phyloP scores from a whole-genome alignment of 306 rosid species.

The Canavalia gladiata region DNA sequence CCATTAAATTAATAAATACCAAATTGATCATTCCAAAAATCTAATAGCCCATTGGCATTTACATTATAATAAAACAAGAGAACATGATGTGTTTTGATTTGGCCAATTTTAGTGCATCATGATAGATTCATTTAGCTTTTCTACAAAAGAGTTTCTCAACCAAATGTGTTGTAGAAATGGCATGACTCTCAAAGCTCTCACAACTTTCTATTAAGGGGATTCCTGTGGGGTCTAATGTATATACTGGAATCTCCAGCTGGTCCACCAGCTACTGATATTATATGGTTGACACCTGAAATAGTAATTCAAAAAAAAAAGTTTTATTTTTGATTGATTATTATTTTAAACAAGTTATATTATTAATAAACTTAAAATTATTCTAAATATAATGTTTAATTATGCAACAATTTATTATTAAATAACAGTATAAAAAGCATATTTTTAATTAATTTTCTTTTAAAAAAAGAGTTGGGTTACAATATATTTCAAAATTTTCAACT shows the following conservation, averaged over 20 bases:
- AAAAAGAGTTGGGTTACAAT: too few relatives aligned
- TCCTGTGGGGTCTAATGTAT: constrained; percentile 44
- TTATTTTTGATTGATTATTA: too few relatives aligned
- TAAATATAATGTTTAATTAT: too few relatives aligned
- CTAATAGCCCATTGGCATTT: constrained; percentile 31
- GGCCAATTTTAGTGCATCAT: constrained; percentile 39
- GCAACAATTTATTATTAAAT: too few relatives aligned
- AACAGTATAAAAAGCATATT: too few relatives aligned
- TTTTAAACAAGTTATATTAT: too few relatives aligned
- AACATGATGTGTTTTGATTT: constrained; percentile 41
- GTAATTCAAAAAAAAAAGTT: background rate
- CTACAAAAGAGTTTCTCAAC: constrained; percentile 17
- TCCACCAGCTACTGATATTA: constrained; percentile 5
- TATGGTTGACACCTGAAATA: background rate
- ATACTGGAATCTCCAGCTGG: constrained; percentile 46
- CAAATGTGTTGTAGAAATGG: constrained; percentile 23
- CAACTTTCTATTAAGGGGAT: constrained; percentile 29
- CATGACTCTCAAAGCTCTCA: background rate
- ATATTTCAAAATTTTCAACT: background rate
- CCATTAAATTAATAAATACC: constrained; percentile 5
- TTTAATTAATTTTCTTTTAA: too few relatives aligned
- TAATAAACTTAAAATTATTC: too few relatives aligned
- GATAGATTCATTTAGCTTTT: constrained; percentile 29
- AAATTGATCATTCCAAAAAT: constrained; percentile 19
- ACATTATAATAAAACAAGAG: constrained; percentile 38